Conservation (phyloP, 768 basidiomycete genomes). For the Podaxis pistillaris region DNA sequence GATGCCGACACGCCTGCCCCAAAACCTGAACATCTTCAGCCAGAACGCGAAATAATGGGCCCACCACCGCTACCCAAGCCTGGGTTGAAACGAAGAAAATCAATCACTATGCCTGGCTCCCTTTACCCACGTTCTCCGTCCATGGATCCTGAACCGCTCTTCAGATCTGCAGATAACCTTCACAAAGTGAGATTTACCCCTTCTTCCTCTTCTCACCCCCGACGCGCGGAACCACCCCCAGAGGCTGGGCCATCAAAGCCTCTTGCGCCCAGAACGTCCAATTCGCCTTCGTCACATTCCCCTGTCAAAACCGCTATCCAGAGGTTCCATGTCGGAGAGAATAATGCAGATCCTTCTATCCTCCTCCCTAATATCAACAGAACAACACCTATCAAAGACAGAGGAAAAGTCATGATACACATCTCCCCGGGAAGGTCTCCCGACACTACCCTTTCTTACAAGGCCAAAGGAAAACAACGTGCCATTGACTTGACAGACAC, state of each 20-base stretch:
- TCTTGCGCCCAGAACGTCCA: not conserved
- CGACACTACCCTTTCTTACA: slow-evolving; percentile 5
- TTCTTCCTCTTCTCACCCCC: not conserved
- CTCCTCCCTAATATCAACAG: slow-evolving; percentile 39
- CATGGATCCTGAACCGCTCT: slow-evolving; percentile 45
- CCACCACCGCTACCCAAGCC: slow-evolving; percentile 6
- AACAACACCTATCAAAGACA: slow-evolving; percentile 28
- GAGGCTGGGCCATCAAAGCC: not conserved
- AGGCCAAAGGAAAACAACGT: slow-evolving; percentile 47
- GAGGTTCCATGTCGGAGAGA: slow-evolving; percentile 41
- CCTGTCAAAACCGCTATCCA: slow-evolving; percentile 51
- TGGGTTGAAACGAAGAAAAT: slow-evolving; percentile 37
- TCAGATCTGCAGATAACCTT: not conserved
- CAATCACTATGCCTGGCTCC: slow-evolving; percentile 75
- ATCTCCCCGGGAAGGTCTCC: not conserved
- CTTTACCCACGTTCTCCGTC: slow-evolving; percentile 74
- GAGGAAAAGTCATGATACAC: slow-evolving; percentile 21
- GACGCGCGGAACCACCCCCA: not conserved
- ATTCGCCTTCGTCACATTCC: slow-evolving; percentile 21
- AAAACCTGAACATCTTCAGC: not conserved
- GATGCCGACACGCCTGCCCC: not conserved
- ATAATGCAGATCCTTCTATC: slow-evolving; percentile 53
- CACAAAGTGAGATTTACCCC: not conserved
- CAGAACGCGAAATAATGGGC: slow-evolving; percentile 5
- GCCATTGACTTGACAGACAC: slow-evolving; percentile 25